A percentile compares a stretch with the other conserved stretches of the same genome.
phyloP scores from a whole-genome alignment of 768 basidiomycete genomes.

The Kwoniella shandongensis region DNA sequence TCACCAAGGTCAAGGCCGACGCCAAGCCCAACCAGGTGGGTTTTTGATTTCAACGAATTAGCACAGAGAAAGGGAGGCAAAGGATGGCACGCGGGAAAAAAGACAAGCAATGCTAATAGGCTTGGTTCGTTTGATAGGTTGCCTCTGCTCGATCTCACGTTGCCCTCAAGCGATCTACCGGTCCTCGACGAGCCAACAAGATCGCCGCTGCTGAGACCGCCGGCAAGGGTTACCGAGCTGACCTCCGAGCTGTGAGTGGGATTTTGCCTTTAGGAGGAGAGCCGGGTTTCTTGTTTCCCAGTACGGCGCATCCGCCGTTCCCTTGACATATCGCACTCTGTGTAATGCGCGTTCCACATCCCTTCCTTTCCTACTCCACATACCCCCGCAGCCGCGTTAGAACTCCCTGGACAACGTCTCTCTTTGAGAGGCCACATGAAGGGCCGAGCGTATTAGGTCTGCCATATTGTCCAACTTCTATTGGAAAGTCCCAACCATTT shows the following conservation, averaged over 20 bases:
- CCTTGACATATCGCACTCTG: no score
- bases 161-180: constrained; percentile 43
- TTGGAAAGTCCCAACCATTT: constrained; percentile 12
- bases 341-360: no score
- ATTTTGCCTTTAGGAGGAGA: background rate
- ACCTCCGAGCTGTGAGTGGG: constrained; percentile 51
- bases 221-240: constrained; percentile 52
- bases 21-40: constrained; percentile 47
- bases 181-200: constrained; percentile 50
- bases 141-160: constrained; percentile 41
- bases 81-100: background rate
- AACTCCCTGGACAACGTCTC: constrained; percentile 42
- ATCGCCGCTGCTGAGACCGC: constrained; percentile 53
- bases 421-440: constrained; percentile 25
- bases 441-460: constrained; percentile 46
- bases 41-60: background rate
- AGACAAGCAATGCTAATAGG: background rate
- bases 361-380: background rate
- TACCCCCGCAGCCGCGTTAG: constrained; percentile 38
- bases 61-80: background rate
- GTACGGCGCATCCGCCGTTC: no score
- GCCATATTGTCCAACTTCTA: constrained; percentile 29
- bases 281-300: background rate
- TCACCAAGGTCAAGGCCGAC: constrained; percentile 52
- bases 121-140: constrained; percentile 29